Base-by-base conservation (phyloP, 2,329 filamentous ascomycete species). In the Ophiobolus disseminans region DNA sequence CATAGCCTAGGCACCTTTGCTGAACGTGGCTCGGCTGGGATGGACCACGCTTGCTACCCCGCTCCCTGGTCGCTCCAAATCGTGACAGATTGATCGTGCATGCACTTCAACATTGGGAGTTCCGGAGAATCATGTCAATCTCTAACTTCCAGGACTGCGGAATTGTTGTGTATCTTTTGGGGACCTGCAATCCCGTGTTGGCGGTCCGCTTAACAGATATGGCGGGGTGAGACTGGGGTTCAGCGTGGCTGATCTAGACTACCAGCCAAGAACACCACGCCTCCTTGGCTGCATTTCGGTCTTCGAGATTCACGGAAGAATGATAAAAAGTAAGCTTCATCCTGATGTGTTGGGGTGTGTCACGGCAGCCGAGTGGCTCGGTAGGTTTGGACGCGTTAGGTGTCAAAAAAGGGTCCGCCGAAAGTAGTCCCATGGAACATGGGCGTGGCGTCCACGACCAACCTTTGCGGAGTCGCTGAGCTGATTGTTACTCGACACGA, bases 171-270 rank as follows among this genome's bases (percentile, higher is more conserved):
- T 16, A 32, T 28, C 16, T 31, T 26, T 25, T 26, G 21, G 13
- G 7, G 17, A 48, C 25, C 23, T 47, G 17, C 13, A 37, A 38
- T 45, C 30, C 48, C 45, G 52, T 38, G 19, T 30, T 19, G 25
- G 30, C 17, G 32, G 43, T 37, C 20, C 30, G 30, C 55, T 57
- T 39, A 26, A 52, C 19, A 37, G 43, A 44, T 19, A 48, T 45
- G 40, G 55, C 45, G 59, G 55, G 50, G 51, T 40, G 46, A 26
- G 46, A 57, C 38, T 55, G 57, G 60, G 48, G 57, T 59, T 53
- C 50, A 65, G 55, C 49, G 59, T 68, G 65, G 66, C 66, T 62
- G 65, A 60, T 68, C 68, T 58, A 70, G 68, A 63, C 66, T 60
- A 42, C 48, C 10, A 42, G 63, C 66, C 62, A 69, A 68, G 67